A percentile compares a stretch with the other conserved stretches of the same genome.
Evolutionary conservation across 306 rosid species (phyloP).

Genomic region (Trifolium dubium): DNA sequence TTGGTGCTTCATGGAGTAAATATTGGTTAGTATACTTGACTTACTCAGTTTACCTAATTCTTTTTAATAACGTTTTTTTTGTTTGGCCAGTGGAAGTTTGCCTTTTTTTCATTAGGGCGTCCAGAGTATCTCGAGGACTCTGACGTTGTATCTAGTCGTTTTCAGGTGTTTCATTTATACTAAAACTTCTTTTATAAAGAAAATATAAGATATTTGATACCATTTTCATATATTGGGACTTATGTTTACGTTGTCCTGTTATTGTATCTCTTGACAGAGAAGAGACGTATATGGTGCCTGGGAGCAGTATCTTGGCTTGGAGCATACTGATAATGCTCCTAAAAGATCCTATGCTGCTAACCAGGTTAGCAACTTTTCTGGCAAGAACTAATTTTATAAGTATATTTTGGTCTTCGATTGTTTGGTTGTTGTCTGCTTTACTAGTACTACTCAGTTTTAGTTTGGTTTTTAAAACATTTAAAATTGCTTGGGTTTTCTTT

Average conservation of each 20-base stretch:
- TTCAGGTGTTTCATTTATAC: slow-evolving; percentile 62
- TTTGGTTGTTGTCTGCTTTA: slow-evolving; percentile 15
- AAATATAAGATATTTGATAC: slow-evolving; percentile 6
- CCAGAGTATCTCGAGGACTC: slow-evolving; percentile 90
- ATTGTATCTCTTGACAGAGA: slow-evolving; percentile 57
- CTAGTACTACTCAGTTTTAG: slow-evolving; percentile 5
- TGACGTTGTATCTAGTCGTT: slow-evolving; percentile 76
- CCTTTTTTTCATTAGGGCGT: slow-evolving; percentile 84
- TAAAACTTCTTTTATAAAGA: neutral
- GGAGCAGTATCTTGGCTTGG: slow-evolving; percentile 97
- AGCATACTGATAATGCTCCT: slow-evolving; percentile 87
- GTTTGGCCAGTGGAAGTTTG: slow-evolving; percentile 84
- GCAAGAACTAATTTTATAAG: slow-evolving; percentile 5
- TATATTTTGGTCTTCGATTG: slow-evolving; percentile 8
- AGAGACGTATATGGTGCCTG: slow-evolving; percentile 94
- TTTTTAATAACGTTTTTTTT: slow-evolving; percentile 15
- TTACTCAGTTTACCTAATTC: slow-evolving; percentile 13
- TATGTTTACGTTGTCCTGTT: slow-evolving; percentile 28
- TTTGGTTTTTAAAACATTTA: slow-evolving; percentile 25
- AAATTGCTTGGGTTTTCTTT: slow-evolving; percentile 44
- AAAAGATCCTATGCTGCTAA: slow-evolving; percentile 78
- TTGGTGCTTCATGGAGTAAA: slow-evolving; percentile 12
- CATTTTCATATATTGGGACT: slow-evolving; percentile 11
- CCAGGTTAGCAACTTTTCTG: slow-evolving; percentile 58
- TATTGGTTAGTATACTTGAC: slow-evolving; percentile 8